Evolutionary conservation across 192 early-diverging fungal genomes (phyloP).

Genomic region (Backusella liffmaniae): DNA sequence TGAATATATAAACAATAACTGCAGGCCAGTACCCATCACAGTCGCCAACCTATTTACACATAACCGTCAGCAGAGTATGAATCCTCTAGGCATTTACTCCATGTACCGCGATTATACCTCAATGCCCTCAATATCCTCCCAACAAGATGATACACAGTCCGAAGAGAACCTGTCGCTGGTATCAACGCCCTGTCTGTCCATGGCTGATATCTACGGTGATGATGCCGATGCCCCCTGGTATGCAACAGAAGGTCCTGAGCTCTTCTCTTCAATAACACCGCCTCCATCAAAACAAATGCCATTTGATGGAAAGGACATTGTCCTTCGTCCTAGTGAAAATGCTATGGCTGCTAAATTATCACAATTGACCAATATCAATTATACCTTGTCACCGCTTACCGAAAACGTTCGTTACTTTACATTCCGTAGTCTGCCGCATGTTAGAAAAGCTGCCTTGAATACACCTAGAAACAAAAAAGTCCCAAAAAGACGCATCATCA

Average conservation of each 20-base stretch:
- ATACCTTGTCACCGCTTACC: constrained; percentile 86
- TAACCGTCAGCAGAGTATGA: constrained; percentile 12
- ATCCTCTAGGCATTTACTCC: not conserved
- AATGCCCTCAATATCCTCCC: not conserved
- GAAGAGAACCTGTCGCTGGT: constrained; percentile 1
- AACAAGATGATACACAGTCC: constrained; percentile 10
- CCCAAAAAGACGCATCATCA: constrained; percentile 35
- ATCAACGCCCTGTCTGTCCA: constrained; percentile 10
- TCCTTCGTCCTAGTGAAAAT: constrained; percentile 74
- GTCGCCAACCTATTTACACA: constrained; percentile 20
- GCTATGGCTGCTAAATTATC: constrained; percentile 86
- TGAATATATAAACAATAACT: not conserved
- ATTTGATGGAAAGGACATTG: constrained; percentile 34
- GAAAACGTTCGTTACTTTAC: constrained; percentile 78
- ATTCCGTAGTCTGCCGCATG: constrained; percentile 60
- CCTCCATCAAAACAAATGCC: not conserved
- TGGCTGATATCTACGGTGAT: not conserved
- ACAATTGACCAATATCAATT: constrained; percentile 78
- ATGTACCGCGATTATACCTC: constrained; percentile 7
- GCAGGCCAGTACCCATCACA: constrained; percentile 21
- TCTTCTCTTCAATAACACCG: constrained; percentile 15
- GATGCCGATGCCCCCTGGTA: constrained; percentile 36
- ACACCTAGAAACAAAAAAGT: constrained; percentile 34
- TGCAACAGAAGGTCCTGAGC: constrained; percentile 30
- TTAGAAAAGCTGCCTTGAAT: constrained; percentile 19